These are phyloP conservation scores for Tetrapisispora arboricola DNA, from an alignment of 805 yeast species.

Conservation along the genomic window DNA sequence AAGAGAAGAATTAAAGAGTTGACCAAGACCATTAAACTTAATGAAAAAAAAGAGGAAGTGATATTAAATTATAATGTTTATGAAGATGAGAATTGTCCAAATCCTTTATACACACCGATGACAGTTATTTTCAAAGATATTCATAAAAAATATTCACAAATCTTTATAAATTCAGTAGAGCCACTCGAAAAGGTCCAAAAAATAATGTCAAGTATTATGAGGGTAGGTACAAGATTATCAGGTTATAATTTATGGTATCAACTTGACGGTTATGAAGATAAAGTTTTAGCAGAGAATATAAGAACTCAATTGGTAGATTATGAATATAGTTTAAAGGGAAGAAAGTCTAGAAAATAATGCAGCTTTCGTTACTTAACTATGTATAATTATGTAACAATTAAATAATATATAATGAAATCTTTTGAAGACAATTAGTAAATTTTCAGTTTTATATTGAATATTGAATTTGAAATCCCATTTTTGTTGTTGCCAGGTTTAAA, in stretches of 20 bases:
- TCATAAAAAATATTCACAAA: constrained; percentile 54
- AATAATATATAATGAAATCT: background rate
- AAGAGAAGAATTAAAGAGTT: constrained; percentile 13
- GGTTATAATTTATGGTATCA: constrained; percentile 74
- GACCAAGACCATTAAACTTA: constrained; percentile 10
- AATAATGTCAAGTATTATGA: constrained; percentile 52
- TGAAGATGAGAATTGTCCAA: constrained; percentile 29
- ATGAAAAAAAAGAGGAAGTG: constrained; percentile 11
- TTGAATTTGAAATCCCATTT: constrained; percentile 26
- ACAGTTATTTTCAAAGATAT: constrained; percentile 58
- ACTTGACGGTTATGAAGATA: constrained; percentile 66
- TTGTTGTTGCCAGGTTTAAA: constrained; percentile 10
- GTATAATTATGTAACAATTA: background rate
- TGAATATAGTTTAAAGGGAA: constrained; percentile 37
- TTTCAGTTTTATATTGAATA: constrained; percentile 16
- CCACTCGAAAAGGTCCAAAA: constrained; percentile 44
- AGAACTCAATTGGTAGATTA: constrained; percentile 46
- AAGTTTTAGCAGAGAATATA: constrained; percentile 50
- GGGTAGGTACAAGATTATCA: constrained; percentile 48
- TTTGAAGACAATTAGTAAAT: no score
- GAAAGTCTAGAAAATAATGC: constrained; percentile 11
- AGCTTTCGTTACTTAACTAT: background rate
- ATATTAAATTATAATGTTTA: constrained; percentile 15
- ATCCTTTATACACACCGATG: constrained; percentile 43
- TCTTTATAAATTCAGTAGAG: constrained; percentile 56